Base-by-base conservation (phyloP, 2,329 filamentous ascomycete species). In the Aspergillus sergii region DNA sequence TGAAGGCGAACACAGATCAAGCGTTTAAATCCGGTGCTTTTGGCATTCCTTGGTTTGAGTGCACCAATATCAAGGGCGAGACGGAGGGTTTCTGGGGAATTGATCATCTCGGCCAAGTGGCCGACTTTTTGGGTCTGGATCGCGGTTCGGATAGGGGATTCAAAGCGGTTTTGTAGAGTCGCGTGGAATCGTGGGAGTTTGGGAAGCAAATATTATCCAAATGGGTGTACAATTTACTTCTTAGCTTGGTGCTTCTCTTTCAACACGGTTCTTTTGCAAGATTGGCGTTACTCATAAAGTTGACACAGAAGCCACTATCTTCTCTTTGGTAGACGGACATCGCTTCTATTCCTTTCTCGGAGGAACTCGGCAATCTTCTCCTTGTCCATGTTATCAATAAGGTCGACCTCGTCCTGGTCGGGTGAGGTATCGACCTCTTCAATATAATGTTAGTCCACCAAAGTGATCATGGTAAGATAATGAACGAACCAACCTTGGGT, bases 11-110 rank as follows among this genome's bases (percentile, higher is more conserved):
- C 62, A 87, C 85, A 1, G 79, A 86, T 16, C 66, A 72, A 57
- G 84, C 85, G 1, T 78, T 88, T 28, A 74, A 76, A 28, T 79
- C 82, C 28, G 87, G 85, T 1, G 85, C 84, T 1, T 89, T 89
- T 78, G 87, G 87, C 1, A 69, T 89, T 59, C 87, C 87, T 2
- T 89, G 85, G 83, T 85, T 87, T 69, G 75, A 79, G 73, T 86
- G 85, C 59, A 85, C 81, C 56, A 86, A 88, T 72, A 58, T 73
- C 8, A 76, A 84, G 57, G 86, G 86, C 0, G 74, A 84, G 69
- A 85, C 73, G 43, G 85, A 88, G 66, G 75, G 75, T 0, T 88
- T 85, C 68, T 89, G 85, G 84, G 87, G 87, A 0, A 82, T 89
- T 16, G 86, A 89, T 76, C 85, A 88, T 73, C 66, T 89, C 50